Evolutionary conservation across 2,329 filamentous ascomycete species (phyloP).

Genomic region (Akanthomyces lecanii): DNA sequence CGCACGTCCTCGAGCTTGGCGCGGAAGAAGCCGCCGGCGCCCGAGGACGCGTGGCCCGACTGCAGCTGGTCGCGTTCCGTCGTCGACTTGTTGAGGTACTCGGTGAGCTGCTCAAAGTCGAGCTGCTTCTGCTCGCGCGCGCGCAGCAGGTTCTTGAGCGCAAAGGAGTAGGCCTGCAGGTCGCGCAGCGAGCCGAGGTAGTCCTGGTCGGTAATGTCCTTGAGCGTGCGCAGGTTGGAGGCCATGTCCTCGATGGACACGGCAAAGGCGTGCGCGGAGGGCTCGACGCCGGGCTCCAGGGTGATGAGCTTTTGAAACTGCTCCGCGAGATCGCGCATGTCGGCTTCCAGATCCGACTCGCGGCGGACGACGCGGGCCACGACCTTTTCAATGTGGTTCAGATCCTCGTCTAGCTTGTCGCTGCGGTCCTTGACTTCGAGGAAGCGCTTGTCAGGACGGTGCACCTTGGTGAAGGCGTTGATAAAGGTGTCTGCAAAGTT

Average conservation of each 20-base stretch:
- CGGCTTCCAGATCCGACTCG: constrained; percentile 79
- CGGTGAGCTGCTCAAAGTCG: constrained; percentile 91
- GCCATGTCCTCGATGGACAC: constrained; percentile 81
- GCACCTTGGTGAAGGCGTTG: constrained; percentile 93
- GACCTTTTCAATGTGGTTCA: constrained; percentile 93
- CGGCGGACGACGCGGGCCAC: constrained; percentile 83
- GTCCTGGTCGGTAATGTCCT: constrained; percentile 90
- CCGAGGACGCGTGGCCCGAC: constrained; percentile 60
- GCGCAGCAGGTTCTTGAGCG: constrained; percentile 82
- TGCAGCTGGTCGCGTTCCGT: constrained; percentile 76
- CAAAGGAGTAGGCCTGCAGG: constrained; percentile 91
- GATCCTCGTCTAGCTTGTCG: constrained; percentile 90
- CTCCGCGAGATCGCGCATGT: constrained; percentile 83
- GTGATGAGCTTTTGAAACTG: constrained; percentile 93
- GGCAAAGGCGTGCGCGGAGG: constrained; percentile 78
- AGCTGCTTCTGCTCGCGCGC: constrained; percentile 96
- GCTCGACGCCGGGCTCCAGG: constrained; percentile 82
- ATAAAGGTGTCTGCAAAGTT: constrained; percentile 94
- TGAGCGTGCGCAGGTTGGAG: constrained; percentile 70
- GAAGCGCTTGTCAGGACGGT: constrained; percentile 92
- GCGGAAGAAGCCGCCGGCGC: constrained; percentile 81
- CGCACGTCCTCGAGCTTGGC: constrained; percentile 95
- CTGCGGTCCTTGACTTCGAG: constrained; percentile 89
- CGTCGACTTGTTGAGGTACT: constrained; percentile 90
- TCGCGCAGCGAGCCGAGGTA: constrained; percentile 90